Base-by-base conservation (phyloP, 371 early-diverging fungal genomes). In the Mucor sp. region DNA sequence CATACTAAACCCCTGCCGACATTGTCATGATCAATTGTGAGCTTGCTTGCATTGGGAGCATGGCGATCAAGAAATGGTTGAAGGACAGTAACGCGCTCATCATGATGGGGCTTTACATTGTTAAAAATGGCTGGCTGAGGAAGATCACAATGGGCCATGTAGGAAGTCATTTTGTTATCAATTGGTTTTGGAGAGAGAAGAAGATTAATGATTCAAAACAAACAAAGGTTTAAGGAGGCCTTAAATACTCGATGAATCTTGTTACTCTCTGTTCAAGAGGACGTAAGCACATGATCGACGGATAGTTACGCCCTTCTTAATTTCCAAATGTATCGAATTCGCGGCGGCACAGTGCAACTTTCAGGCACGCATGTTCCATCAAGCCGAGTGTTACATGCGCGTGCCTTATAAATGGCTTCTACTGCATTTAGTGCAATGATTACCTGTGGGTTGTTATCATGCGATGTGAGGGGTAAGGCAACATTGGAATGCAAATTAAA, bases 11-110 rank as follows among this genome's bases (percentile, higher is more conserved):
- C 37, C 50, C 50, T 33, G 15, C 62, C 62, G 21, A 62, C 62
- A 33, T 50, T 32, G 30, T 62, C 62, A 35, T 62, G 37, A 17
- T 50, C 62, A 37, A 62, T 62, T 15, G 62, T 62, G 6, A 62
- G 35, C 25, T 32, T 30, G 5, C 19, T 33, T 17, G 61, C 28
- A 30, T 19, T 17, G 15, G 11, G 14, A 21, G 62, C 15, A 50
- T 62, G 17, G 6, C 19, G 15, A 62, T 62, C 50, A 21, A 62
- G 33, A 32, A 62, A 62, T 6, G 4, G 3, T 35, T 62, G 50
- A 23, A 62, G 32, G 17, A 8, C 11, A 14, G 30, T 8, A 21
- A 21, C 21, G n/a, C 43, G 41, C 4, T 60, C 60, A 33, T 30
- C 33, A 6, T 60, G 15, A 8, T 15, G 21, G 6, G 33, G 32